A percentile compares a stretch with the other conserved stretches of the same genome.
phyloP scores from a whole-genome alignment of 192 early-diverging fungal species.

The Glomus cerebriforme region DNA sequence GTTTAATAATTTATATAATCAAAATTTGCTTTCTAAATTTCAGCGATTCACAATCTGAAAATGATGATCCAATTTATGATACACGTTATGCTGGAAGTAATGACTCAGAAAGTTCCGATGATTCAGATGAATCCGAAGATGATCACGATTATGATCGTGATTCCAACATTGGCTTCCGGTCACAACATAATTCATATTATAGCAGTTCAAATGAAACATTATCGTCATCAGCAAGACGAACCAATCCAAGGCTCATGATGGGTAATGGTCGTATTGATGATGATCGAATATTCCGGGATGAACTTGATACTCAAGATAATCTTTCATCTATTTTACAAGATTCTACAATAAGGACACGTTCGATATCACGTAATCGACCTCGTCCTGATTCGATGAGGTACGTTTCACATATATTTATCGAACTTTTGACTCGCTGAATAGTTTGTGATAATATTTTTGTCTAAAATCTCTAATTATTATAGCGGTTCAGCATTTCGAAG shows the following conservation, averaged over 20 bases:
- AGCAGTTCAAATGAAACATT: background rate
- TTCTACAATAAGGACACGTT: background rate
- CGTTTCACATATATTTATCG: background rate
- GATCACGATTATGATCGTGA: background rate
- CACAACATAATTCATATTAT: background rate
- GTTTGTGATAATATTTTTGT: background rate
- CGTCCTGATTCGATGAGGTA: background rate
- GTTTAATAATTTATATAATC: background rate
- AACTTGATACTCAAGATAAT: background rate
- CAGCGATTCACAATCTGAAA: background rate
- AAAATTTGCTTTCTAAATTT: background rate
- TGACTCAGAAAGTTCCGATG: background rate
- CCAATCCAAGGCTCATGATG: background rate
- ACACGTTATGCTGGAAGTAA: background rate
- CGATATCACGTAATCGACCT: background rate
- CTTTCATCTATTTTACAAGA: background rate
- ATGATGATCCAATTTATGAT: background rate
- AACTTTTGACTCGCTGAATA: background rate
- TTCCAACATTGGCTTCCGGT: background rate
- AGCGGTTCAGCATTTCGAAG: background rate
- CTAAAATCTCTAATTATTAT: background rate
- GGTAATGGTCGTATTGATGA: background rate
- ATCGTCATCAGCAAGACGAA: background rate
- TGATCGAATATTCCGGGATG: background rate
- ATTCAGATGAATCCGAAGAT: constrained; percentile 1